phyloP scores from a whole-genome alignment of 2,329 filamentous ascomycete species.

The Claviceps pazoutovae region DNA sequence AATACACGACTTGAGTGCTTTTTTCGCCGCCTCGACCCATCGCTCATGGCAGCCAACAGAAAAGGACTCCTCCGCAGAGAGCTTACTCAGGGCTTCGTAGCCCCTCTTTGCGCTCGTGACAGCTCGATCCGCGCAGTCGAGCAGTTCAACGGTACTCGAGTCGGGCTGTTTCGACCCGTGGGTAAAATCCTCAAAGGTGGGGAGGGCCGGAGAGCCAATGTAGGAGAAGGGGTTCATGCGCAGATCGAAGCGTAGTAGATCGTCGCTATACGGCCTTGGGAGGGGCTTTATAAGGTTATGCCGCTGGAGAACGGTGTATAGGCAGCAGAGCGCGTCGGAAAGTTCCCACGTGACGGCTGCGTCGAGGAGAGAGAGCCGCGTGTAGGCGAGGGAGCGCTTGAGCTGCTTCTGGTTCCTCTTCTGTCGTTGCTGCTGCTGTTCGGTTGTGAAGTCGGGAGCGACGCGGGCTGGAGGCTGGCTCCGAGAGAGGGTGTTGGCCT shows the following conservation, averaged over 20 bases:
- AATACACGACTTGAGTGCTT: slow-evolving; percentile 56
- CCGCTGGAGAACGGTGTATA: slow-evolving; percentile 55
- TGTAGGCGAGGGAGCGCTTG: slow-evolving; percentile 35
- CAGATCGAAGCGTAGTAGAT: slow-evolving; percentile 60
- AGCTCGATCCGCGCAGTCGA: slow-evolving; percentile 31
- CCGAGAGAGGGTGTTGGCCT: slow-evolving; percentile 14
- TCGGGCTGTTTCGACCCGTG: slow-evolving; percentile 27
- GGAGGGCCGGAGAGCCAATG: slow-evolving; percentile 54
- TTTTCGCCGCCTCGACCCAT: slow-evolving; percentile 47
- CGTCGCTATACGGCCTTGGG: slow-evolving; percentile 49
- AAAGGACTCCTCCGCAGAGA: slow-evolving; percentile 38
- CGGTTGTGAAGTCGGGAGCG: no score
- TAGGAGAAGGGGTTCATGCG: slow-evolving; percentile 73
- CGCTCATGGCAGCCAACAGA: slow-evolving; percentile 42
- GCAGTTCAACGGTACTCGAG: slow-evolving; percentile 24
- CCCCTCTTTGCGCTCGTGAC: slow-evolving; percentile 36
- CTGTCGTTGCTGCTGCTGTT: no score
- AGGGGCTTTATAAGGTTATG: slow-evolving; percentile 38
- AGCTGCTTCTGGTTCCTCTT: slow-evolving; percentile 25
- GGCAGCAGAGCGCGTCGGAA: slow-evolving; percentile 37
- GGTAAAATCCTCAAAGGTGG: slow-evolving; percentile 48
- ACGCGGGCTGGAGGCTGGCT: background rate
- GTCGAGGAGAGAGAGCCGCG: slow-evolving; percentile 49
- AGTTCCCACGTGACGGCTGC: slow-evolving; percentile 48
- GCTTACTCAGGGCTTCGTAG: slow-evolving; percentile 40